phyloP scores from a whole-genome alignment of 441 rosid species.

The Gossypium schwendimanii region DNA sequence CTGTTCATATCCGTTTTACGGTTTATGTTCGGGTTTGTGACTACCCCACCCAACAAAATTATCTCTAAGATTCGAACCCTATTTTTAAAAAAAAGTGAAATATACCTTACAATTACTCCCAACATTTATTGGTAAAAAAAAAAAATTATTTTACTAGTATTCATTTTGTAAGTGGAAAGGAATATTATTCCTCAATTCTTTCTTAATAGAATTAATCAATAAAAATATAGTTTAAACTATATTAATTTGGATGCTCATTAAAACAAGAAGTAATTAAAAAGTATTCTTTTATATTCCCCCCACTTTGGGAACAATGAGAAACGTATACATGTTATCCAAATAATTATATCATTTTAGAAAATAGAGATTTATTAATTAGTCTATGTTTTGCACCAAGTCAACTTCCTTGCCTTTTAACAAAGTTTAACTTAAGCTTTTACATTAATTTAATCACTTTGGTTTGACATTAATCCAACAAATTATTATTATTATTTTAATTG shows the following conservation, averaged over 20 bases:
- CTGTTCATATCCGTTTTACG: too few relatives aligned
- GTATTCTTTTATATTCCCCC: not conserved
- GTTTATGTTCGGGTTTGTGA: too few relatives aligned
- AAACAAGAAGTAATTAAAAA: not conserved
- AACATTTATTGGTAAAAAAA: too few relatives aligned
- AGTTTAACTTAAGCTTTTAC: not conserved
- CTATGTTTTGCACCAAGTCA: not conserved
- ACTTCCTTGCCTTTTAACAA: not conserved
- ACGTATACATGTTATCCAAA: not conserved
- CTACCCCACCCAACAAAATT: too few relatives aligned
- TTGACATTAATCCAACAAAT: not conserved
- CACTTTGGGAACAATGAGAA: not conserved
- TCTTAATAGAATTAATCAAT: not conserved
- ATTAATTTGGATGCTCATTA: not conserved
- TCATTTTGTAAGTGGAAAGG: not conserved
- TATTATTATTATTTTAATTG: not conserved
- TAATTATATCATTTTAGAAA: not conserved
- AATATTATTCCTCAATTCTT: not conserved
- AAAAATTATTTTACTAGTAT: not conserved
- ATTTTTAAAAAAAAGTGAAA: too few relatives aligned
- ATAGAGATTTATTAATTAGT: not conserved
- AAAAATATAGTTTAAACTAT: not conserved
- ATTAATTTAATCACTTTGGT: constrained; percentile 1
- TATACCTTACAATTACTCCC: too few relatives aligned
- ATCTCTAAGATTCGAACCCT: too few relatives aligned